A percentile compares a stretch with the other conserved stretches of the same genome.
These are phyloP conservation scores for Psilocybe subaeruginosa DNA, from an alignment of 768 basidiomycete genomes.

Conservation along the genomic window DNA sequence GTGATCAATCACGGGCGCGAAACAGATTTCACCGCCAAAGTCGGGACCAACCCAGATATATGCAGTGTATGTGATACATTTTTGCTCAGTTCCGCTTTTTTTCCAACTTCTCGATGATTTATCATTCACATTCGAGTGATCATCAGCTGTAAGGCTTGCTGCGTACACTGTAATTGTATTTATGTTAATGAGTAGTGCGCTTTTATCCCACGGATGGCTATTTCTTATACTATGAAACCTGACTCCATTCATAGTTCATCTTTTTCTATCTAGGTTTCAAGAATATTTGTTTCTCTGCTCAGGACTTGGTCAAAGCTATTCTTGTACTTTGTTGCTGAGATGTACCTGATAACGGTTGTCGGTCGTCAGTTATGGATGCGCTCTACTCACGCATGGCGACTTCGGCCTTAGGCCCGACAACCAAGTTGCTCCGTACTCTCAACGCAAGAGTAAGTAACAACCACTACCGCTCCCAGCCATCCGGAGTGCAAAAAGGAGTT, in stretches of 20 bases:
- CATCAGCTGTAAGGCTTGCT: constrained; percentile 3
- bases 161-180: background rate
- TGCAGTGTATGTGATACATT: constrained; percentile 10
- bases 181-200: background rate
- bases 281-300: background rate
- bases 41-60: background rate
- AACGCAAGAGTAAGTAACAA: background rate
- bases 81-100: constrained; percentile 7
- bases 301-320: background rate
- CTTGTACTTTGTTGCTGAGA: background rate
- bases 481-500: too few relatives aligned
- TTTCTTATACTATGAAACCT: background rate
- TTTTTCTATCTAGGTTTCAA: constrained; percentile 4
- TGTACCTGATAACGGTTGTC: too few relatives aligned
- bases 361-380: background rate
- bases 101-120: constrained; percentile 11
- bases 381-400: background rate
- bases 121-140: constrained; percentile 6
- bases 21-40: background rate
- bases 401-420: background rate
- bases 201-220: constrained; percentile 5
- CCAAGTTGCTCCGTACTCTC: background rate
- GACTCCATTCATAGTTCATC: background rate
- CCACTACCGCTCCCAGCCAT: background rate
- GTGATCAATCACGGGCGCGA: background rate